Evolutionary conservation across 2,329 filamentous ascomycete species (phyloP).

Genomic region (Nemania sp.): DNA sequence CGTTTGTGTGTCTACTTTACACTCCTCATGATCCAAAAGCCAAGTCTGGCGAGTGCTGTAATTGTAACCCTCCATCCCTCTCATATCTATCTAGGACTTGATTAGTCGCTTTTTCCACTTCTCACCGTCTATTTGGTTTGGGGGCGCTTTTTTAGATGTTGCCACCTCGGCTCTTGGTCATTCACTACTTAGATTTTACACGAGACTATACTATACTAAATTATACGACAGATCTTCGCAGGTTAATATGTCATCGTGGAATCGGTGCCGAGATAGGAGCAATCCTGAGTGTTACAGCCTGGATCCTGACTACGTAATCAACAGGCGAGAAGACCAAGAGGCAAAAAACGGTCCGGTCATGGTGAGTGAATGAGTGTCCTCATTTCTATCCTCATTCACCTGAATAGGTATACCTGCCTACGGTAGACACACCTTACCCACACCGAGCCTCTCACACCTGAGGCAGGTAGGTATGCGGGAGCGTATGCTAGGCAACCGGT

Average conservation of each 20-base stretch:
- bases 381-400: neutral
- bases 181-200: no score
- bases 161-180: no score
- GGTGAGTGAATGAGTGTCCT: no score
- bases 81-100: slow-evolving; percentile 17
- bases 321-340: no score
- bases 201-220: no score
- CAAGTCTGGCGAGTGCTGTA: neutral
- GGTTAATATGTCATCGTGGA: no score
- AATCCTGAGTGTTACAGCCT: no score
- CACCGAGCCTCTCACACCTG: slow-evolving; percentile 6
- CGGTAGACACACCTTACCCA: slow-evolving; percentile 12
- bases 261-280: no score
- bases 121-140: neutral
- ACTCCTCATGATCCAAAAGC: neutral
- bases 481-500: slow-evolving; percentile 8
- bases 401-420: neutral
- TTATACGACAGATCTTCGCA: no score
- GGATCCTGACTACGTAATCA: no score
- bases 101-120: slow-evolving; percentile 16
- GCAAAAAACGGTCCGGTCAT: no score
- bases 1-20: neutral
- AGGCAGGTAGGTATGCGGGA: neutral
- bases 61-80: neutral
- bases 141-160: neutral